These are phyloP conservation scores for Boletus rubescentipes DNA, from an alignment of 768 basidiomycete genomes.

Conservation along the genomic window DNA sequence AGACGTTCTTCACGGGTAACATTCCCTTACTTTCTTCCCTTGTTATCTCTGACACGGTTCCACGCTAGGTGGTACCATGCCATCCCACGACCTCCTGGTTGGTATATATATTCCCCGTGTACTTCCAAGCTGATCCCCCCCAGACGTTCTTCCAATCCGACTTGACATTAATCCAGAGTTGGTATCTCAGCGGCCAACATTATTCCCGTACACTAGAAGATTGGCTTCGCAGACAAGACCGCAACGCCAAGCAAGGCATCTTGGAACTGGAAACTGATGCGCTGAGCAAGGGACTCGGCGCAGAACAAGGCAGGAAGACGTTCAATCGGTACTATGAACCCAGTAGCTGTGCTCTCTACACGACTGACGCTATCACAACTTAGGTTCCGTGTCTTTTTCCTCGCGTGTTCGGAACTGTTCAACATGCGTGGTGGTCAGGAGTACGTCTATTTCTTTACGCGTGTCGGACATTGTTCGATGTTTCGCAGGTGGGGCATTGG, in stretches of 20 bases:
- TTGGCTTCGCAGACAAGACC: background rate
- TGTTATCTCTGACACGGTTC: background rate
- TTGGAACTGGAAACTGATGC: background rate
- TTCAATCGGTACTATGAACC: background rate
- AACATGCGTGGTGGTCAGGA: background rate
- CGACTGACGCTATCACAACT: background rate
- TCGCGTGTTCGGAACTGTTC: background rate
- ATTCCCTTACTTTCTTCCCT: background rate
- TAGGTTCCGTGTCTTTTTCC: background rate
- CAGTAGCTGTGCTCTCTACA: background rate
- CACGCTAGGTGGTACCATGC: background rate
- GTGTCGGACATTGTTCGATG: background rate
- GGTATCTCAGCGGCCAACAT: background rate
- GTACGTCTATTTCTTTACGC: background rate
- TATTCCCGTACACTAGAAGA: background rate
- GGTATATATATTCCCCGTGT: background rate
- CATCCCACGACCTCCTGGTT: background rate
- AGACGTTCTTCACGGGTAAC: background rate
- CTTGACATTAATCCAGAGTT: background rate
- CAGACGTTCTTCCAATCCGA: background rate
- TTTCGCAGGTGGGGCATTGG: background rate
- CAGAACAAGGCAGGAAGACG: background rate
- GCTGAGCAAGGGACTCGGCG: background rate
- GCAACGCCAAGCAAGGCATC: background rate
- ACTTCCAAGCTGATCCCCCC: background rate